Evolutionary conservation across 495 filamentous ascomycete species (phyloP).

Genomic region (Talaromyces adpressus): DNA sequence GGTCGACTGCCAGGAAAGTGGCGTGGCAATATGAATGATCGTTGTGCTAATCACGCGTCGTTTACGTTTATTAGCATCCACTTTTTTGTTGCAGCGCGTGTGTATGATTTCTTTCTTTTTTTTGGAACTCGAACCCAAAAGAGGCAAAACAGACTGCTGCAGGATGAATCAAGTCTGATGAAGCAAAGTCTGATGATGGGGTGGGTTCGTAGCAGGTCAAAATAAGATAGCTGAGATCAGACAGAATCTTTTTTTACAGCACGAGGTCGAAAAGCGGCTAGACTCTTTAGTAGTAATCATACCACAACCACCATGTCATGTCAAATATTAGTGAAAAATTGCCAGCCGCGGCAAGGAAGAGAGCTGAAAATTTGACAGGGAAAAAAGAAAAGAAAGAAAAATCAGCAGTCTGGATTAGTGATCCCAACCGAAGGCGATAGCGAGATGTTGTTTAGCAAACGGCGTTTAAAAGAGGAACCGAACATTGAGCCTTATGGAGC

Average conservation of each 20-base stretch:
- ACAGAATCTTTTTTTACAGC: background rate
- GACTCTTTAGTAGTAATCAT: background rate
- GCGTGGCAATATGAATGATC: conserved; percentile 3
- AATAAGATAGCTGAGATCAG: background rate
- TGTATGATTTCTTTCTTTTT: background rate
- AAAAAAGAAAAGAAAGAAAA: background rate
- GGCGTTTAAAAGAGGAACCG: background rate
- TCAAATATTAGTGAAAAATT: background rate
- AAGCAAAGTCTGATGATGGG: background rate
- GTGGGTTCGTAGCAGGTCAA: background rate
- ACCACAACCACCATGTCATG: background rate
- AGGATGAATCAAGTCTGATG: background rate
- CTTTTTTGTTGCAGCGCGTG: background rate
- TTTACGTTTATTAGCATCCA: background rate
- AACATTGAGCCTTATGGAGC: background rate
- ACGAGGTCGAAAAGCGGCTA: conserved; percentile 4
- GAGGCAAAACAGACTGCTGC: background rate
- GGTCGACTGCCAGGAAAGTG: conserved; percentile 3
- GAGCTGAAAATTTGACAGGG: background rate
- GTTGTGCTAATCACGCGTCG: background rate
- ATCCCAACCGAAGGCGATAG: background rate
- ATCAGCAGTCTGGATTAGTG: background rate
- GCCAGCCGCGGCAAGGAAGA: background rate
- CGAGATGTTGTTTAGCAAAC: background rate
- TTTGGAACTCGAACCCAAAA: background rate